Conservation (phyloP, 495 filamentous ascomycete genomes). For the Bombardia bombarda region DNA sequence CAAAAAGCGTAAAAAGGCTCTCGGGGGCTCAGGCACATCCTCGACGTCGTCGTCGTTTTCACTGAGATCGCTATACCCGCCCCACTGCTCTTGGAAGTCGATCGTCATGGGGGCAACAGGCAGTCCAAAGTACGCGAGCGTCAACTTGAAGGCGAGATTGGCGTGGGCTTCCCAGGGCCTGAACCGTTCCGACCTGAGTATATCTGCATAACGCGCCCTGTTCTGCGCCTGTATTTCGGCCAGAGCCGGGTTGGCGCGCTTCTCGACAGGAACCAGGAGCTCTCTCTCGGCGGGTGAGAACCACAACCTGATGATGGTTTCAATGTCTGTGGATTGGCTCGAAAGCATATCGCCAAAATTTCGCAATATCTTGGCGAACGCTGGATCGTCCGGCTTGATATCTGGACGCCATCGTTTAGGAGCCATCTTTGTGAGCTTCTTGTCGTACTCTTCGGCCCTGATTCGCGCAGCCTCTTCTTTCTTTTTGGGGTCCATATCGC, state of each 20-base stretch:
- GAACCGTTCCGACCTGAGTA: constrained; percentile 7
- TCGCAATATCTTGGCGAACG: not conserved
- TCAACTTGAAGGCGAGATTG: constrained; percentile 19
- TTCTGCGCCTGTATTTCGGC: constrained; percentile 13
- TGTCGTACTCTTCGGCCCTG: constrained; percentile 2
- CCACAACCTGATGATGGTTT: constrained; percentile 5
- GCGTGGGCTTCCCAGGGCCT: not conserved
- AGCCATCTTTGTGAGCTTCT: not conserved
- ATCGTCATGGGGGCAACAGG: constrained; percentile 16
- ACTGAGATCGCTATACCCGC: not conserved
- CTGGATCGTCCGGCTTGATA: constrained; percentile 4
- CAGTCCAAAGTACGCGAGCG: constrained; percentile 20
- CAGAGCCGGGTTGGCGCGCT: constrained; percentile 6
- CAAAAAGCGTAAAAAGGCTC: constrained; percentile 8
- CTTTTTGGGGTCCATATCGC: too few species aligned
- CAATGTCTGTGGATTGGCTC: constrained; percentile 4
- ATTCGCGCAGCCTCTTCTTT: not conserved
- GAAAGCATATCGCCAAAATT: constrained; percentile 4
- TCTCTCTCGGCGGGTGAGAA: constrained; percentile 11
- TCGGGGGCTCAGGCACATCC: not conserved
- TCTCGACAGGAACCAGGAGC: constrained; percentile 11
- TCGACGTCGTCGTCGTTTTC: constrained; percentile 5
- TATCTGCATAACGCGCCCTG: constrained; percentile 6
- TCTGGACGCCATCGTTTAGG: constrained; percentile 5
- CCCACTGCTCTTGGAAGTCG: not conserved